Evolutionary conservation across 2,329 filamentous ascomycete genomes (phyloP), one percentile per base, ranked within the genome.

Genomic region (Corinectria fuckeliana): DNA sequence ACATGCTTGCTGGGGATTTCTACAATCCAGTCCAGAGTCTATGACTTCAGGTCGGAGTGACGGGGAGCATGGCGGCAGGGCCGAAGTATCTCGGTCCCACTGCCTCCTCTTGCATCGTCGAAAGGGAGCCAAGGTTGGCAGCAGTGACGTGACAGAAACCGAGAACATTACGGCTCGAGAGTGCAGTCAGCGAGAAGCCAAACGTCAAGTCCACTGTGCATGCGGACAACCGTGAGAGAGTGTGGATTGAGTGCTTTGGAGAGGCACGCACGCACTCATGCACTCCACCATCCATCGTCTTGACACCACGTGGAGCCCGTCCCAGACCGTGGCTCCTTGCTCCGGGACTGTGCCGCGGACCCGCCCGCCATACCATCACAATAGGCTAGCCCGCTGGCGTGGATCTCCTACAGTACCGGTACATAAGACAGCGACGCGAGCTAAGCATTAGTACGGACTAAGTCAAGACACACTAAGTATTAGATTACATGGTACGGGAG

Each of bases 271-370:
- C 48, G 47, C 53, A 58, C 44, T 61, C 45, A 63, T 62, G 58
- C 58, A 58, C 66, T 68, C 67, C 64, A 66, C 64, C 58, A 58
- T 55, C 63, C 47, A 58, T 65, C 60, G 53, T 62, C 65, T 64
- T 64, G 61, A 66, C 58, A 68, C 66, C 69, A 71, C 69, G 69
- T 71, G 69, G 69, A 70, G 64, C 60, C 44, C 61, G 58, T 61
- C 65, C 67, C 60, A 70, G 67, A 66, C 51, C 50, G 64, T 63
- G 59, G 55, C 64, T 65, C 62, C 63, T 49, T 65, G 56, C 62
- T 56, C 66, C 69, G 69, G 69, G 65, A 71, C 56, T 53, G 56
- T 68, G 66, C 69, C 69, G 67, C 69, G 69, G 67, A 70, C 67
- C 69, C 69, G 62, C 60, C 60, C 59, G 53, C 64, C 50, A 68